These are phyloP conservation scores for Boletus reticuloceps DNA, from an alignment of 768 basidiomycete genomes.

Conservation along the genomic window DNA sequence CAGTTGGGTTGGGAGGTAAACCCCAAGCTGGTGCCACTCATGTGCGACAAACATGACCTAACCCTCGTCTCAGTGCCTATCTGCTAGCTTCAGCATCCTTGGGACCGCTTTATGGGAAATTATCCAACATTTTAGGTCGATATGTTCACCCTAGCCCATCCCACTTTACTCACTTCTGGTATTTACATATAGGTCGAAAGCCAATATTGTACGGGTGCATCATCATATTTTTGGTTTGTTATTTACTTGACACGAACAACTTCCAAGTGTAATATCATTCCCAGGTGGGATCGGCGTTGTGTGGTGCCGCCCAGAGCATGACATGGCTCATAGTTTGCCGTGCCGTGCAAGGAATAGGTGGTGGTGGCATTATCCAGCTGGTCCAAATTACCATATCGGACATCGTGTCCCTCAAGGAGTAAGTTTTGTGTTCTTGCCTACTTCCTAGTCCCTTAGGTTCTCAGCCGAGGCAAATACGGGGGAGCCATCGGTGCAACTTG, in stretches of 20 bases:
- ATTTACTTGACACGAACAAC: neutral
- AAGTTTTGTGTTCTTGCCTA: conserved; percentile 1
- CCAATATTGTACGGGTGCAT: conserved; percentile 36
- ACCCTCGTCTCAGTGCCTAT: conserved; percentile 37
- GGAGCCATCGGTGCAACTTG: conserved; percentile 39
- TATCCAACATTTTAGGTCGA: conserved; percentile 40
- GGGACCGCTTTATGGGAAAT: conserved; percentile 47
- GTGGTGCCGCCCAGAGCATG: conserved; percentile 45
- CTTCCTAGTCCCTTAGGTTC: neutral
- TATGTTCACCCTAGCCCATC: neutral
- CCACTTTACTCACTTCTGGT: neutral
- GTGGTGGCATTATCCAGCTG: conserved; percentile 37
- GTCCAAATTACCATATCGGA: conserved; percentile 40
- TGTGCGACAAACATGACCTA: neutral
- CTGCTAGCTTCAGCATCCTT: conserved; percentile 43
- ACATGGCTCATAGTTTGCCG: conserved; percentile 40
- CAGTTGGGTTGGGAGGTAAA: conserved; percentile 48
- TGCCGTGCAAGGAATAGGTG: conserved; percentile 44
- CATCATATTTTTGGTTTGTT: conserved; percentile 35
- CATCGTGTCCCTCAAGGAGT: conserved; percentile 36
- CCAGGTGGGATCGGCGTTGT: conserved; percentile 39
- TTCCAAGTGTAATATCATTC: neutral
- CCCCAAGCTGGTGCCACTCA: neutral
- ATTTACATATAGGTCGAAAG: conserved; percentile 35
- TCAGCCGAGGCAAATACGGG: conserved; percentile 38